These are phyloP conservation scores for Colletotrichum truncatum DNA, from an alignment of 2,329 filamentous ascomycete species.

Conservation along the genomic window DNA sequence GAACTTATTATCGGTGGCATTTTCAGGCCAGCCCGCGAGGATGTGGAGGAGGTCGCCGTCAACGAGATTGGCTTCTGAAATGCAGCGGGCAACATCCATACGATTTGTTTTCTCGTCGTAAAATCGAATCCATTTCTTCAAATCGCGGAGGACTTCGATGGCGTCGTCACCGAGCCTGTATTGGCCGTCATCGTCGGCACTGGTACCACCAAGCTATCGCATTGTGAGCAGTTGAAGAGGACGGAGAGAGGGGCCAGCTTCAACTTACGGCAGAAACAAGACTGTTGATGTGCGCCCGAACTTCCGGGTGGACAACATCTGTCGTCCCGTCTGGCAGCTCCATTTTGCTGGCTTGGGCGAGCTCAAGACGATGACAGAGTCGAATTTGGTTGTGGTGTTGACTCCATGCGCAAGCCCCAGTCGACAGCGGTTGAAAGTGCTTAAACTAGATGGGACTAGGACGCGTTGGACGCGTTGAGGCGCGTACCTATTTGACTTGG, in stretches of 20 bases:
- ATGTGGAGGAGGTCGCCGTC: constrained; percentile 91
- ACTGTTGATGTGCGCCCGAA: constrained; percentile 92
- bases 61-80: constrained; percentile 92
- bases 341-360: constrained; percentile 50
- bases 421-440: background rate
- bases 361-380: background rate
- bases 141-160: constrained; percentile 87
- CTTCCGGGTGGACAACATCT: constrained; percentile 86
- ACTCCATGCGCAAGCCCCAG: constrained; percentile 5
- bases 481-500: background rate
- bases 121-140: constrained; percentile 94
- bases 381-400: background rate
- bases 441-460: background rate
- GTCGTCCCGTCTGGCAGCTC: constrained; percentile 59
- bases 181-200: constrained; percentile 79
- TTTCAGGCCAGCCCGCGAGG: constrained; percentile 81
- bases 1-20: constrained; percentile 75
- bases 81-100: constrained; percentile 92
- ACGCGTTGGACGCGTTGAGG: constrained; percentile 25
- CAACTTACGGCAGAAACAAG: constrained; percentile 86
- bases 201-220: constrained; percentile 83
- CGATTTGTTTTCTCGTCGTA: constrained; percentile 94
- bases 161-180: constrained; percentile 96
- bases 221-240: constrained; percentile 29
- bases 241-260: background rate